These are phyloP conservation scores for Physcia stellaris DNA, from an alignment of 495 filamentous ascomycete genomes.

Conservation along the genomic window DNA sequence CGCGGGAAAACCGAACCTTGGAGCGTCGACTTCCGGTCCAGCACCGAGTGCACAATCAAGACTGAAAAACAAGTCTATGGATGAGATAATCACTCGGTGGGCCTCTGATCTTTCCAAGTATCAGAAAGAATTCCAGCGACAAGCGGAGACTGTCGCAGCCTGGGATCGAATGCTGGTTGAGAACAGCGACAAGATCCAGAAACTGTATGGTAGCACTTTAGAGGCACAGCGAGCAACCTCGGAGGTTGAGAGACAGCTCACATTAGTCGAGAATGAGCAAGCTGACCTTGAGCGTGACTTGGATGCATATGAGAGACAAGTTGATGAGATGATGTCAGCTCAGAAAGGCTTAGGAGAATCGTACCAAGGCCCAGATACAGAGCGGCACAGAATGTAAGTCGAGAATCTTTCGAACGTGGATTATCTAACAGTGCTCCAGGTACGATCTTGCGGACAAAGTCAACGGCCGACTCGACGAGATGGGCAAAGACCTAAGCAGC, in stretches of 20 bases:
- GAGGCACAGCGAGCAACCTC: slow-evolving; percentile 82
- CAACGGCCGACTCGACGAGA: slow-evolving; percentile 71
- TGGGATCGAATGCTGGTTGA: slow-evolving; percentile 90
- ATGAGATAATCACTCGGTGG: slow-evolving; percentile 98
- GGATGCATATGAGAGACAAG: slow-evolving; percentile 77
- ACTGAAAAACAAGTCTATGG: slow-evolving; percentile 97
- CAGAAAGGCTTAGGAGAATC: slow-evolving; percentile 54
- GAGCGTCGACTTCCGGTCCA: slow-evolving; percentile 65
- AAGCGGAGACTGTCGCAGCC: slow-evolving; percentile 69
- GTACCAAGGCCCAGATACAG: slow-evolving; percentile 76
- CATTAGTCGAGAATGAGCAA: slow-evolving; percentile 79
- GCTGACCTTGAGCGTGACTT: slow-evolving; percentile 73
- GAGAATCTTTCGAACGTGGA: not conserved
- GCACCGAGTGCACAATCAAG: slow-evolving; percentile 66
- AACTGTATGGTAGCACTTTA: slow-evolving; percentile 72
- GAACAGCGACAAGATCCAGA: slow-evolving; percentile 83
- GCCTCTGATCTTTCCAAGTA: slow-evolving; percentile 88
- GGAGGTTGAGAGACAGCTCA: slow-evolving; percentile 82
- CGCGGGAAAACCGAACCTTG: slow-evolving; percentile 28
- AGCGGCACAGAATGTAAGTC: slow-evolving; percentile 73
- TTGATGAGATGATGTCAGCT: slow-evolving; percentile 70
- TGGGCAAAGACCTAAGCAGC: slow-evolving; percentile 76
- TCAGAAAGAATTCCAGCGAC: slow-evolving; percentile 84
- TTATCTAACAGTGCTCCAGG: slow-evolving; percentile 20
- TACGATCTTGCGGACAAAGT: slow-evolving; percentile 87